Conservation (phyloP, 208 protist genomes). For the Crithidia brevicula region DNA sequence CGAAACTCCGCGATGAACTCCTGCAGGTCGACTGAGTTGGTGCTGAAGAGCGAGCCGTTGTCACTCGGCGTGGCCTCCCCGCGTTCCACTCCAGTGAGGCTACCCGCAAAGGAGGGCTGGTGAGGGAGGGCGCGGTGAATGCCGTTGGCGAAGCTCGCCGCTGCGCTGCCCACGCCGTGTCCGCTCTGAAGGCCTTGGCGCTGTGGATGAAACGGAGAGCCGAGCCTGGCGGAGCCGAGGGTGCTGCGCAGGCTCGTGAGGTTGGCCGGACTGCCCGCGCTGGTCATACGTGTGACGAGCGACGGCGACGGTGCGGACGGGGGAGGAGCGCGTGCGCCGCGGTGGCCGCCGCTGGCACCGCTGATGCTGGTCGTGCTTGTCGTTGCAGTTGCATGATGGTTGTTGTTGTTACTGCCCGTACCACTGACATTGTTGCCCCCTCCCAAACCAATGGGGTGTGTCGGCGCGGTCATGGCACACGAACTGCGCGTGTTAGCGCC, state of each 20-base stretch:
- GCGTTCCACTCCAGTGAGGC: constrained; percentile 23
- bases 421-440: too few species aligned
- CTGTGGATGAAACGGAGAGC: constrained; percentile 6
- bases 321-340: constrained; percentile 1
- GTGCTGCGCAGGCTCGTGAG: constrained; percentile 8
- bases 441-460: not conserved
- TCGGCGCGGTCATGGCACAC: not conserved
- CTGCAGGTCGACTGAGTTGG: constrained; percentile 69
- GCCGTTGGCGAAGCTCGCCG: not conserved
- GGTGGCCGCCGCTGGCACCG: not conserved
- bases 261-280: not conserved
- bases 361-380: not conserved
- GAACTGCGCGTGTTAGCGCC: not conserved
- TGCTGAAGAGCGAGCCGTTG: constrained; percentile 55
- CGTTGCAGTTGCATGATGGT: not conserved
- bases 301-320: constrained; percentile 15
- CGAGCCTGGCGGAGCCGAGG: constrained; percentile 2
- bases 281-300: constrained; percentile 3
- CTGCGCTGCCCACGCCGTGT: constrained; percentile 7
- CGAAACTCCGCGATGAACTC: constrained; percentile 74
- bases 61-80: constrained; percentile 47
- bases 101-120: constrained; percentile 15
- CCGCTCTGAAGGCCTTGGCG: not conserved
- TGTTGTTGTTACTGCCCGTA: constrained; percentile 7
- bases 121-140: not conserved